phyloP scores from a whole-genome alignment of 306 rosid genomes.

The Cucumis hystrix region DNA sequence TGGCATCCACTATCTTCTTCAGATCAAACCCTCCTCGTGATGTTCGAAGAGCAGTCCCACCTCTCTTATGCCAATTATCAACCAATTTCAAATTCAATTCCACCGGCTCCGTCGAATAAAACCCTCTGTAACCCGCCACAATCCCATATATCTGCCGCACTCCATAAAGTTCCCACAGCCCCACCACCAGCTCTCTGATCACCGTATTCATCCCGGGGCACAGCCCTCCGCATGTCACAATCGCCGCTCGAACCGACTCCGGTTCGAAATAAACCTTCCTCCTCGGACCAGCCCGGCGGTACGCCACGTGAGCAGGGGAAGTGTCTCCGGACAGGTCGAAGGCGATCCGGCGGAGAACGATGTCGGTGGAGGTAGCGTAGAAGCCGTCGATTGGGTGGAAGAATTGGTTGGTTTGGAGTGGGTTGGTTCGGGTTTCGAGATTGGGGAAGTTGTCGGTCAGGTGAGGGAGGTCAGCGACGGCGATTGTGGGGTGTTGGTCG shows the following conservation, averaged over 20 bases:
- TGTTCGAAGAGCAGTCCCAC: slow-evolving; percentile 64
- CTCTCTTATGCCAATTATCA: slow-evolving; percentile 44
- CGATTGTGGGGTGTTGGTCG: neutral
- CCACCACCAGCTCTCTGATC: slow-evolving; percentile 59
- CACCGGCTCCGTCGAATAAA: slow-evolving; percentile 33
- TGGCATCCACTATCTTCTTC: slow-evolving; percentile 43
- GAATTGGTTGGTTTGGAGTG: slow-evolving; percentile 24
- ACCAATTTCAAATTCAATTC: slow-evolving; percentile 29
- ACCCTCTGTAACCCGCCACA: slow-evolving; percentile 63
- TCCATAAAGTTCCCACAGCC: slow-evolving; percentile 60
- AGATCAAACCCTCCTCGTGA: slow-evolving; percentile 82
- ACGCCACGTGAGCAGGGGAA: slow-evolving; percentile 5
- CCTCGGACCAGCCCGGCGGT: slow-evolving; percentile 38
- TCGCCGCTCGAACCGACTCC: slow-evolving; percentile 26
- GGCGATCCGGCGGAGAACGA: slow-evolving; percentile 29
- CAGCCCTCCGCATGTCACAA: slow-evolving; percentile 57
- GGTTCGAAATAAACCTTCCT: slow-evolving; percentile 17
- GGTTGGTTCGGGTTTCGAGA: slow-evolving; percentile 16
- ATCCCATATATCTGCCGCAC: slow-evolving; percentile 60
- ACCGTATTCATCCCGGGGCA: slow-evolving; percentile 82
- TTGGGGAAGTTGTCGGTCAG: slow-evolving; percentile 13
- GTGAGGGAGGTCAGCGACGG: slow-evolving; percentile 17
- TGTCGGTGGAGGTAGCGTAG: slow-evolving; percentile 26
- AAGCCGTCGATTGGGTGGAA: slow-evolving; percentile 25
- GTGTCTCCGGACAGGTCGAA: slow-evolving; percentile 21